phyloP scores from a whole-genome alignment of 306 rosid species.

The Cucurbita maxima region DNA sequence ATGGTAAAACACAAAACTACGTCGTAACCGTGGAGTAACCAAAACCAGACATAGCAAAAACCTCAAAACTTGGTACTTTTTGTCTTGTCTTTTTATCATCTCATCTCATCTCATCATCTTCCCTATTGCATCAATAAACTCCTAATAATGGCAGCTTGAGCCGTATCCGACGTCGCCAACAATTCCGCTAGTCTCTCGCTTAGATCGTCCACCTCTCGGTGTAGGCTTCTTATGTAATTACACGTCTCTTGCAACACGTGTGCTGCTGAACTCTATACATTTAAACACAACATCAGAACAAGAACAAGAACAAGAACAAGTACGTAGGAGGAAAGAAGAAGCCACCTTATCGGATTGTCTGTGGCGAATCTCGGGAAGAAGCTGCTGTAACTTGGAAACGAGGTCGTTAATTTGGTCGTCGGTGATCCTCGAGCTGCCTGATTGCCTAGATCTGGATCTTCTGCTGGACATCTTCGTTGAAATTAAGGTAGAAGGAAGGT shows the following conservation, averaged over 20 bases:
- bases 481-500: too few species aligned
- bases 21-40: not conserved
- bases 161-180: conserved; percentile 61
- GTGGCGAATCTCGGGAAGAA: conserved; percentile 86
- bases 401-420: conserved; percentile 98
- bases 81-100: not conserved
- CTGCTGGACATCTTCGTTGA: conserved; percentile 5
- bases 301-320: too few species aligned
- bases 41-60: not conserved
- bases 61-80: not conserved
- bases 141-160: conserved; percentile 87
- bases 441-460: conserved; percentile 27
- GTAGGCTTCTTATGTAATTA: conserved; percentile 67
- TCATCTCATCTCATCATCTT: too few species aligned
- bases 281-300: not conserved
- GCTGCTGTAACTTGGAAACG: conserved; percentile 83
- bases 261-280: conserved; percentile 50
- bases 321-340: too few species aligned
- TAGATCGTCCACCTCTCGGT: conserved; percentile 79
- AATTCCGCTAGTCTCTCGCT: conserved; percentile 78
- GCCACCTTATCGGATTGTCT: conserved; percentile 69
- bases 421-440: conserved; percentile 57
- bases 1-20: not conserved
- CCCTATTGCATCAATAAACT: conserved; percentile 55
- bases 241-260: conserved; percentile 79